phyloP scores from a whole-genome alignment of 1,139 yeast species.

The Taiozyma sp. region DNA sequence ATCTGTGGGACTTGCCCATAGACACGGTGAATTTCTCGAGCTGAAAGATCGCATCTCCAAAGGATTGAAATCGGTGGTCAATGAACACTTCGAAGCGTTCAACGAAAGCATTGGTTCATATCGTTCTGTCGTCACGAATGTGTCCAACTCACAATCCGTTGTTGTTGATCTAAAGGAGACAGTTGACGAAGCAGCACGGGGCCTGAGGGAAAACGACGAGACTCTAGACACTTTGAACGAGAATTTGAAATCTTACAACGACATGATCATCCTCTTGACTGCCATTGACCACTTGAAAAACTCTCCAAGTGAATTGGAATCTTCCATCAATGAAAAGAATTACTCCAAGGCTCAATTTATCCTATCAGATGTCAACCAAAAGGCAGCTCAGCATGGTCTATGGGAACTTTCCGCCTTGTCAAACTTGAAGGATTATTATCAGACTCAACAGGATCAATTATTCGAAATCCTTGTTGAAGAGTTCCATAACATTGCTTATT shows the following conservation, averaged over 20 bases:
- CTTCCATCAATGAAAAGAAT: constrained; percentile 56
- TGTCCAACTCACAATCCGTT: constrained; percentile 52
- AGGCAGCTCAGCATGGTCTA: constrained; percentile 54
- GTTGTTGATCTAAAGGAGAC: constrained; percentile 45
- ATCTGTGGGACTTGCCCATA: constrained; percentile 82
- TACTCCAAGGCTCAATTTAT: constrained; percentile 65
- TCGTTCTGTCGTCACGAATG: constrained; percentile 50
- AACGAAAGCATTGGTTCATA: constrained; percentile 79
- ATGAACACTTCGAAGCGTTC: constrained; percentile 79
- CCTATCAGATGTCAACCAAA: constrained; percentile 48
- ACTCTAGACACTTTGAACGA: constrained; percentile 56
- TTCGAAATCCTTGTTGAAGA: constrained; percentile 77
- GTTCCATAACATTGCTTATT: constrained; percentile 63
- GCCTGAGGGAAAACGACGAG: constrained; percentile 37
- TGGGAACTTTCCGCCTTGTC: constrained; percentile 60
- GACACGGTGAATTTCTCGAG: constrained; percentile 50
- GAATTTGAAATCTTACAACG: constrained; percentile 55
- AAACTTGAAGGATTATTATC: constrained; percentile 52
- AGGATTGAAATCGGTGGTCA: constrained; percentile 65
- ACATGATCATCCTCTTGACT: constrained; percentile 65
- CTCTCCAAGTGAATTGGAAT: constrained; percentile 62
- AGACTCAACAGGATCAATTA: constrained; percentile 56
- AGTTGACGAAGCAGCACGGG: constrained; percentile 31
- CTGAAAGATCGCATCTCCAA: constrained; percentile 49
- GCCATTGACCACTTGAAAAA: constrained; percentile 59